A percentile compares a stretch with the other conserved stretches of the same genome.
These are phyloP conservation scores for Artomyces pyxidatus DNA, from an alignment of 768 basidiomycete genomes.

Conservation along the genomic window DNA sequence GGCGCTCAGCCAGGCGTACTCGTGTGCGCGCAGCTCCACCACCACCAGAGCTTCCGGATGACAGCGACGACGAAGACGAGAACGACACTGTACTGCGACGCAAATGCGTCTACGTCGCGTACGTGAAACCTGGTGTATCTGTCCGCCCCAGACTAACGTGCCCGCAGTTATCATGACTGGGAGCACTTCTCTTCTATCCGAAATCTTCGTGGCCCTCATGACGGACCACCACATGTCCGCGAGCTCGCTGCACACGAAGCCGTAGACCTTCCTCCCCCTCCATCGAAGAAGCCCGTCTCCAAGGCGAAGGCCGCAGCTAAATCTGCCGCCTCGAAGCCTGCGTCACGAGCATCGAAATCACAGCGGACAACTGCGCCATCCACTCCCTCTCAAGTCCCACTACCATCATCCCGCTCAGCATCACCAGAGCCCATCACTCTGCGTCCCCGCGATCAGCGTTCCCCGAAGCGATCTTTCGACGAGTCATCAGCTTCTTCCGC, in stretches of 20 bases:
- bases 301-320: conserved; percentile 16
- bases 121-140: conserved; percentile 28
- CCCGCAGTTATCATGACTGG: conserved; percentile 78
- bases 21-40: conserved; percentile 22
- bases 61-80: conserved; percentile 20
- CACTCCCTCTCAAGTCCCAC: conserved; percentile 28
- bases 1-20: conserved; percentile 34
- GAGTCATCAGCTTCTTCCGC: conserved; percentile 40
- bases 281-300: conserved; percentile 22
- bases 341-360: conserved; percentile 12
- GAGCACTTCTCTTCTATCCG: conserved; percentile 94
- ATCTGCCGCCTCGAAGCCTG: conserved; percentile 9
- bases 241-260: conserved; percentile 36
- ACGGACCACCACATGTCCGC: conserved; percentile 57
- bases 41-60: conserved; percentile 7
- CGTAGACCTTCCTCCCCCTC: conserved; percentile 24
- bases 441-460: conserved; percentile 31
- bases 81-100: conserved; percentile 23
- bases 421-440: conserved; percentile 21
- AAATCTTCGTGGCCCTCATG: conserved; percentile 76
- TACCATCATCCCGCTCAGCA: conserved; percentile 28
- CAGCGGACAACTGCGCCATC: conserved; percentile 11
- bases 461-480: conserved; percentile 54
- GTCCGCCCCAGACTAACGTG: not conserved
- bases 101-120: conserved; percentile 76